Evolutionary conservation across 768 basidiomycete species (phyloP), one percentile per base, ranked within the genome.

Genomic region (Trametes maxima): DNA sequence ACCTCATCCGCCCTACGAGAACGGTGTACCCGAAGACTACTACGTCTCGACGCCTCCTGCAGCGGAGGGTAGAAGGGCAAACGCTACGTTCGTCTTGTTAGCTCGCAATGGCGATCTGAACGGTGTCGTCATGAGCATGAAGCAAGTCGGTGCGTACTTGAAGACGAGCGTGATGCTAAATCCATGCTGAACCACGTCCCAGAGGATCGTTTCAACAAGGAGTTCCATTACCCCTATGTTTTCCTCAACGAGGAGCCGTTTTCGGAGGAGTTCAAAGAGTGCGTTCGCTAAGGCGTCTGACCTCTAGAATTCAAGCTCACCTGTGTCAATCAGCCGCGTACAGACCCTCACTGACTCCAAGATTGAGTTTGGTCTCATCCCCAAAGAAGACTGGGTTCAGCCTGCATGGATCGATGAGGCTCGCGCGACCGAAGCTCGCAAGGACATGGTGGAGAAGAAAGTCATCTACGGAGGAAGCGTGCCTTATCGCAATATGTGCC

Each of bases 401-500:
- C 94, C 94, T 1, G 76, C 79, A 19, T 91, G 81, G 82, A 81
- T 87, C 57, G 83, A 87, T 67, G 84, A 87, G 68, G 77, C 78
- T 0, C 77, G 77, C 65, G 86, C 85, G 0, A 72, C 73, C 0
- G 76, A 73, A 1, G 75, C 80, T 6, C 74, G 85, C 40, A 74
- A 81, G 43, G 73, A 80, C 44, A 87, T 87, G 86, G 76, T 79
- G 43, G 70, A 78, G 63, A 79, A 86, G 63, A 75, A 81, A 45
- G 82, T 86, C 65, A 85, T 85, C 49, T 85, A 86, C 61, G 84
- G 83, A 67, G 76, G 85, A 56, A 90, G 89, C 68, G 82, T 90
- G 22, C 78, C 89, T 19, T 96, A 97, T 70, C 86, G 95, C 42
- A 94, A 96, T 67, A 96, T 97, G 95, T 97, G 95, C 74, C 85